Conservation (phyloP, 2,329 filamentous ascomycete species). For the Decorospora gaudefroyi region DNA sequence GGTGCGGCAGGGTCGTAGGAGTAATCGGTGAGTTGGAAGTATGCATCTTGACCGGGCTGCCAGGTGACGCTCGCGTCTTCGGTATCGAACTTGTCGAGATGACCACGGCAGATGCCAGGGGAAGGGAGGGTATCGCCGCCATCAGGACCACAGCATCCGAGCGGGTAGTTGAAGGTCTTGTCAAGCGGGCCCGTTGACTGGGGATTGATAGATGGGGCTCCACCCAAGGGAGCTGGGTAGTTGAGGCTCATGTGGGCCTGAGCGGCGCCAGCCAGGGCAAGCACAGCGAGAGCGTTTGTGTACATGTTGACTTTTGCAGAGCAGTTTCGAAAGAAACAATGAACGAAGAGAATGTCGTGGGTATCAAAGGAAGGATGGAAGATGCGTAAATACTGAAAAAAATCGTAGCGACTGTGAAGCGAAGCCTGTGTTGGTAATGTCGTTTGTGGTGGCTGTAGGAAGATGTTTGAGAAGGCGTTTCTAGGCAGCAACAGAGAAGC, state of each 20-base stretch:
- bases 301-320: constrained; percentile 30
- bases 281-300: constrained; percentile 30
- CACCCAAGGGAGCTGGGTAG: constrained; percentile 52
- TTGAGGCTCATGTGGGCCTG: constrained; percentile 51
- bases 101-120: constrained; percentile 51
- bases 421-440: constrained; percentile 28
- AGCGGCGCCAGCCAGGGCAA: constrained; percentile 37
- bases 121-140: constrained; percentile 42
- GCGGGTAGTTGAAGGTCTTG: constrained; percentile 50
- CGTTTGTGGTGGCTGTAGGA: constrained; percentile 6
- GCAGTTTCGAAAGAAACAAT: constrained; percentile 10
- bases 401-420: too few relatives aligned
- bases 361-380: constrained; percentile 16
- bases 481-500: constrained; percentile 23
- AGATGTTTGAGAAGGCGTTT: constrained; percentile 7
- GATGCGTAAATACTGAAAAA: constrained; percentile 18
- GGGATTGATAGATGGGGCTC: constrained; percentile 51
- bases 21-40: constrained; percentile 46
- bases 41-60: constrained; percentile 50
- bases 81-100: constrained; percentile 52
- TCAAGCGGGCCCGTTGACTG: constrained; percentile 27
- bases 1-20: constrained; percentile 38
- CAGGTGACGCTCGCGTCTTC: constrained; percentile 52
- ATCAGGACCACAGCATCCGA: constrained; percentile 51
- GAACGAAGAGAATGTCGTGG: constrained; percentile 7